These are phyloP conservation scores for Aspergillus udagawae DNA, from an alignment of 2,329 filamentous ascomycete species.

Conservation along the genomic window DNA sequence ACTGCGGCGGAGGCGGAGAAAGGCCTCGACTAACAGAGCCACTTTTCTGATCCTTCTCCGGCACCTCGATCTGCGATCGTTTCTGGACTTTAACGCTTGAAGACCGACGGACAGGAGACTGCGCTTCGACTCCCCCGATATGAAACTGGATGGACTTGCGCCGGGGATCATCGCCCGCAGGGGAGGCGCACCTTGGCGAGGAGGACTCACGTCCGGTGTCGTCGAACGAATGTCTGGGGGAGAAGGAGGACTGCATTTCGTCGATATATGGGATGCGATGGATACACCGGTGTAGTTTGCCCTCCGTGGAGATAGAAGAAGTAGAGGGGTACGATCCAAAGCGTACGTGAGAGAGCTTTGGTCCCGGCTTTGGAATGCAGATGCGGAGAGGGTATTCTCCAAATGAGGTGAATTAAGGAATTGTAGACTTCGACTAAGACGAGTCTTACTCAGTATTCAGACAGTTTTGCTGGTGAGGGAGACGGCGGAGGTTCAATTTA, in stretches of 20 bases:
- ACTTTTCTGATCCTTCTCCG: constrained; percentile 23
- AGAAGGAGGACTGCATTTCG: constrained; percentile 7
- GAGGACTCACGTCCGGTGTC: constrained; percentile 6
- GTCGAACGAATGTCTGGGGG: constrained; percentile 10
- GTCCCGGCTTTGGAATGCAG: neutral
- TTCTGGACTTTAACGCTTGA: constrained; percentile 24
- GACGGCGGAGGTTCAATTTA: constrained; percentile 1
- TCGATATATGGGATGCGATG: neutral
- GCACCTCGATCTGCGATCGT: constrained; percentile 19
- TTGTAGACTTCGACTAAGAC: neutral
- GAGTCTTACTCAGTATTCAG: neutral
- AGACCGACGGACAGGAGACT: constrained; percentile 22
- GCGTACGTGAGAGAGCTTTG: neutral
- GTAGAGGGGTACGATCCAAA: neutral
- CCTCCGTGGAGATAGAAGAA: neutral
- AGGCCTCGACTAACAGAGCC: constrained; percentile 21
- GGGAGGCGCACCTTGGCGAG: constrained; percentile 19
- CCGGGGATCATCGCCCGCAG: constrained; percentile 23
- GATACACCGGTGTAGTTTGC: neutral
- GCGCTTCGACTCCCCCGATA: constrained; percentile 25
- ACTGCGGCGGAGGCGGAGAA: constrained; percentile 42
- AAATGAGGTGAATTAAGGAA: neutral
- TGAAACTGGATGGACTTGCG: constrained; percentile 40
- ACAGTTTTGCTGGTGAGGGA: neutral
- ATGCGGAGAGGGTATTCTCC: neutral